Percentiles rank a stretch among this genome's conserved stretches.
Conservation (phyloP, 1,284 basidiomycete species). For the Trichosporon sp. region DNA sequence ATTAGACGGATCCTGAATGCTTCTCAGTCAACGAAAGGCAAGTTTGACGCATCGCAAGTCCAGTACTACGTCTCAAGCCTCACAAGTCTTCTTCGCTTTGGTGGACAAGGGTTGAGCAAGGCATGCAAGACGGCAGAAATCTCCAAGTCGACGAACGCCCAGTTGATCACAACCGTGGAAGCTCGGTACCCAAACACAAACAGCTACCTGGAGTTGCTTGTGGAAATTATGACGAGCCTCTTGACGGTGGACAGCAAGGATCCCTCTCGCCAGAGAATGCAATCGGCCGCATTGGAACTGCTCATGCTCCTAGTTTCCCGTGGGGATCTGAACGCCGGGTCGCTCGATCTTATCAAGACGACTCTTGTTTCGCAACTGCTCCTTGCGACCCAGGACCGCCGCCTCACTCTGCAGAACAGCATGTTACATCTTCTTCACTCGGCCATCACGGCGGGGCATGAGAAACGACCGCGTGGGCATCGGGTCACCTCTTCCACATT, state of each 20-base stretch:
- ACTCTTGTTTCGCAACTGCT: slow-evolving; percentile 70
- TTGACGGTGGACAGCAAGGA: not conserved
- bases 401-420: slow-evolving; percentile 83
- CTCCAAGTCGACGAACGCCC: slow-evolving; percentile 18
- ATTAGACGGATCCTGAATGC: slow-evolving; percentile 54
- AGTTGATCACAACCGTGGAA: slow-evolving; percentile 9
- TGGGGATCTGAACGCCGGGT: slow-evolving; percentile 62
- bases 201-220: slow-evolving; percentile 18
- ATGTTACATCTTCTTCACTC: slow-evolving; percentile 86
- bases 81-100: slow-evolving; percentile 71
- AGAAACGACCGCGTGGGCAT: slow-evolving; percentile 27
- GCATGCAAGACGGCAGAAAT: slow-evolving; percentile 26
- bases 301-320: slow-evolving; percentile 74
- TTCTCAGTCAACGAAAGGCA: not conserved
- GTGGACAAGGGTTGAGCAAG: slow-evolving; percentile 62
- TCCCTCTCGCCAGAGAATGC: slow-evolving; percentile 46
- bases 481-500: slow-evolving; percentile 22
- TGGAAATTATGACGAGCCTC: slow-evolving; percentile 5
- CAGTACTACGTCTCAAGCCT: slow-evolving; percentile 56
- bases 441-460: slow-evolving; percentile 59
- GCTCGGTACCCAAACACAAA: slow-evolving; percentile 8
- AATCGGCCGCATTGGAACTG: slow-evolving; percentile 70
- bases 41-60: slow-evolving; percentile 12
- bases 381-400: slow-evolving; percentile 61
- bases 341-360: slow-evolving; percentile 62